Percentiles rank a stretch among this genome's conserved stretches.
Evolutionary conservation across 2,329 filamentous ascomycete species (phyloP).

Genomic region (Ceratocystis huliohia): DNA sequence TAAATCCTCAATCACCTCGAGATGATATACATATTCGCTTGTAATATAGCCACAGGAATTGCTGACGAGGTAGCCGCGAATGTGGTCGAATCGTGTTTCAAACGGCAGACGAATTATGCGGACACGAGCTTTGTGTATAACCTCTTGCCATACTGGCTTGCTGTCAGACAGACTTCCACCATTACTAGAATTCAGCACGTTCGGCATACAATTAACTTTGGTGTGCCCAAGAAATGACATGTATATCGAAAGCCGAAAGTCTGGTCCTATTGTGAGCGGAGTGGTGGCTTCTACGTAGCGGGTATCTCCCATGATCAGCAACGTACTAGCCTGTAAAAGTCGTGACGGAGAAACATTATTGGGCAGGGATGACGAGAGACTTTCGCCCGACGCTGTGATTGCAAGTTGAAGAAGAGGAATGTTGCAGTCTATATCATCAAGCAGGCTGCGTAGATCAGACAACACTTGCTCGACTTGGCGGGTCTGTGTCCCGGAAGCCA

Average conservation of each 20-base stretch:
- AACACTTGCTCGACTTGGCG: conserved; percentile 50
- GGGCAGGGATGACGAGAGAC: conserved; percentile 65
- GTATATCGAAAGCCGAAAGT: conserved; percentile 78
- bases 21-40: conserved; percentile 58
- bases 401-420: conserved; percentile 86
- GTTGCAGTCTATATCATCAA: conserved; percentile 74
- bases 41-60: conserved; percentile 7
- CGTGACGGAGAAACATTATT: conserved; percentile 79
- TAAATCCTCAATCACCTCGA: conserved; percentile 72
- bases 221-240: conserved; percentile 85
- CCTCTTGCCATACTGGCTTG: conserved; percentile 82
- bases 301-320: conserved; percentile 74
- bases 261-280: conserved; percentile 70
- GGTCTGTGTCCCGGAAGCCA: conserved; percentile 37
- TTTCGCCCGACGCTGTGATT: conserved; percentile 86
- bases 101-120: conserved; percentile 59
- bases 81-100: conserved; percentile 8
- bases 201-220: neutral
- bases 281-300: conserved; percentile 55
- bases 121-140: conserved; percentile 81
- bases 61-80: neutral
- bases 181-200: neutral
- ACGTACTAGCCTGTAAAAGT: conserved; percentile 81
- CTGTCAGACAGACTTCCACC: conserved; percentile 25
- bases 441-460: conserved; percentile 58